Base-by-base conservation (phyloP, 768 basidiomycete genomes). In the Tricholoma sp. region DNA sequence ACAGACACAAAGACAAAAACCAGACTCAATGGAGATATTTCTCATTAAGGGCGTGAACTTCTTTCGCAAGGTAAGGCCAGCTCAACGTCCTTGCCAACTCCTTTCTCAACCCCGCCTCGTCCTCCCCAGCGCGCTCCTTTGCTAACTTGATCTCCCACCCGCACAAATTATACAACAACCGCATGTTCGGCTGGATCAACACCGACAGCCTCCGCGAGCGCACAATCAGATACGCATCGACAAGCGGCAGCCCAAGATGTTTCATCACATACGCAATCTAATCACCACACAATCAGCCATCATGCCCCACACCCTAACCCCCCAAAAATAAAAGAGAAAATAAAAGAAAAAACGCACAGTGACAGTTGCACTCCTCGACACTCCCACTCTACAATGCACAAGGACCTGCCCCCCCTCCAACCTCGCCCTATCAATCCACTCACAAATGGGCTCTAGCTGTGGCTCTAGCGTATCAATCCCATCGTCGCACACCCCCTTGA, bases 381-480 rank as follows among this genome's bases (percentile, higher is more conserved):
- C 96, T n/a, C 96, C 96, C n/a, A 98, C 96, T n/a, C 94, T 82
- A 70, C 96, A 98, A 71, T 98, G 96, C 7, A 98, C 94, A 52
- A 98, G 78, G 33, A 96, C 88, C 66, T 90, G 89, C 2, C 96
- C 96, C 6, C 95, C 94, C 50, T 85, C 81, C 33, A 74, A 70
- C 39, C 92, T 76, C 42, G 94, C 96, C 51, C 82, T 79, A 64
- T 96, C 93, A 63, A 98, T 98, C 91, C 94, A 98, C 47, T 86
- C 88, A 66, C 93, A 93, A 41, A 96, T 90, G 2, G 88, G 86
- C 57, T 85, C 85, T 32, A 98, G 80, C 70, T 94, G 88, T 6
- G 91, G 92, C 64, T 92, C 87, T 29, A 98, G 81, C 29, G 91
- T 92, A 71, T 96, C 94, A 68, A 97, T 96, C 3, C 96, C 96